Evolutionary conservation across 345 rosid genomes (phyloP), one percentile per base, ranked within the genome.

Genomic region (Euphorbia pulcherrima): DNA sequence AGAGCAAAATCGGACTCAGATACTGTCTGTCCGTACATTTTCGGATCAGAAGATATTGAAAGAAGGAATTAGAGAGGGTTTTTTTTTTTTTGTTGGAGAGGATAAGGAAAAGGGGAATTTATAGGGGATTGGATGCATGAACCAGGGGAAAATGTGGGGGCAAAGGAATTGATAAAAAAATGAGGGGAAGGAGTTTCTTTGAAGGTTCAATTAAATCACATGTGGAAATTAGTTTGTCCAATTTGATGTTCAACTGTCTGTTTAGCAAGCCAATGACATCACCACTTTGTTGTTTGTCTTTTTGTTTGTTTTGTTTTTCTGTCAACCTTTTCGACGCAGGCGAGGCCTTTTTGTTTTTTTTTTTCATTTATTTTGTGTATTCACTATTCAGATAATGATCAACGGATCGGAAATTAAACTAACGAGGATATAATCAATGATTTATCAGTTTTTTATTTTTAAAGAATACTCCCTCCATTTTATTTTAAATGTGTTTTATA

Each of bases 1-100:
- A 75, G 40, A 9, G 81, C 77, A 20, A 65, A 80, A 72, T 90
- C 93, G 4, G 96, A 69, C 14, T 84, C 85, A 1, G 33, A 64
- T 7, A 56, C 29, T 35, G 72, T 51, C 37, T 80, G 77, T 16
- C 72, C 86, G 58, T 77, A 75, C 88, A 90, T 86, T 69, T 70
- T 40, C 1, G 5, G 12, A 55, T 35, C 7, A 2, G 37, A 33
- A 33, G 37, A 33, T 0, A 35, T 23, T n/a, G n/a, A n/a, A n/a
- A n/a, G n/a, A n/a, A n/a, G n/a, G 64, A 66, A 70, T 0, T 28
- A 4, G 37, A n/a, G 64, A 55, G 26, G 61, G 37, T 56, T 8
- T n/a, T 1, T 14, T 29, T 8, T 17, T 17, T 20, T 12, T 6
- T 20, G 18, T 18, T n/a, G 2, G 18, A 5, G 29, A n/a, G 48